Evolutionary conservation across 805 yeast species (phyloP).

Genomic region (Spathaspora hagerdaliae): DNA sequence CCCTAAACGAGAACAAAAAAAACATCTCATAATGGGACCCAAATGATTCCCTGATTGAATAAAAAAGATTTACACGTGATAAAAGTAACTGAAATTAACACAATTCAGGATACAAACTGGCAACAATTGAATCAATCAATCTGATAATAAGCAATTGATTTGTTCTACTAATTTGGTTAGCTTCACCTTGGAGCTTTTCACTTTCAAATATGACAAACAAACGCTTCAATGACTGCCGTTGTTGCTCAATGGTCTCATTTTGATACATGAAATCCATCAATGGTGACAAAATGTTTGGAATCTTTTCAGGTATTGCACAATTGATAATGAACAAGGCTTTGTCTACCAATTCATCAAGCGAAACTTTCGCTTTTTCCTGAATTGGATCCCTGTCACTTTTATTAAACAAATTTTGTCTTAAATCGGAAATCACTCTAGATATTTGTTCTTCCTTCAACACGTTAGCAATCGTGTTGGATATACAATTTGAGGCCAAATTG

Average conservation of each 20-base stretch:
- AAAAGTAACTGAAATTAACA: background rate
- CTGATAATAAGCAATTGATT: conserved; percentile 19
- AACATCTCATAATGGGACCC: no score
- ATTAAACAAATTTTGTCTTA: conserved; percentile 6
- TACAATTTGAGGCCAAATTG: conserved; percentile 1
- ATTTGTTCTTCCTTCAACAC: background rate
- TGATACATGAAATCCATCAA: conserved; percentile 8
- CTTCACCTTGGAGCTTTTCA: conserved; percentile 1
- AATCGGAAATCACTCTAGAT: conserved; percentile 1
- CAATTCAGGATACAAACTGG: conserved; percentile 20
- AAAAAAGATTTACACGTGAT: no score
- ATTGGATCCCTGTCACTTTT: conserved; percentile 1
- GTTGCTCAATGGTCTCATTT: conserved; percentile 15
- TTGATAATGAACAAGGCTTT: conserved; percentile 6
- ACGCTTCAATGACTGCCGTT: conserved; percentile 10
- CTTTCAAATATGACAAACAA: conserved; percentile 15
- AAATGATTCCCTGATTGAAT: no score
- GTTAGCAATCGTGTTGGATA: background rate
- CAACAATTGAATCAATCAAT: conserved; percentile 19
- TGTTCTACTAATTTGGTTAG: conserved; percentile 7
- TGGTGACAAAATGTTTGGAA: background rate
- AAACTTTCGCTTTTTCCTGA: background rate
- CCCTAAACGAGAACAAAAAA: no score
- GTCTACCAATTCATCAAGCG: conserved; percentile 12
- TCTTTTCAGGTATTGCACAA: no score